A percentile compares a stretch with the other conserved stretches of the same genome.
Evolutionary conservation across 192 early-diverging fungal genomes (phyloP).

Genomic region (Rhizophagus clarus): DNA sequence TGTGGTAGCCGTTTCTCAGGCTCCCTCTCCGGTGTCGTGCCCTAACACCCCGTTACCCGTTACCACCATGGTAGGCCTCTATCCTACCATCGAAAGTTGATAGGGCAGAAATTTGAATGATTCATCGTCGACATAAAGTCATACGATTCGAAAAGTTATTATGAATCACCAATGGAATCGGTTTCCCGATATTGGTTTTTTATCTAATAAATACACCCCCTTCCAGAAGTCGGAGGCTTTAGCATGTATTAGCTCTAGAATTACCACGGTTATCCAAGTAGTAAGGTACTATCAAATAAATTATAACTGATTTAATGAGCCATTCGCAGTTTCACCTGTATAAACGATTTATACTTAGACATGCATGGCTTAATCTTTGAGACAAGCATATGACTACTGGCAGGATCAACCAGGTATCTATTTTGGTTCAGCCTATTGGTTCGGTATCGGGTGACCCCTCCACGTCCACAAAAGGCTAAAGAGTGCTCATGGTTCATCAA

Average conservation of each 20-base stretch:
- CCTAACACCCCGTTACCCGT: constrained; percentile 77
- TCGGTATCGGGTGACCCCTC: too few species aligned
- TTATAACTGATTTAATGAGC: constrained; percentile 88
- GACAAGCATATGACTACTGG: constrained; percentile 79
- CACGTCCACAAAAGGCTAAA: not conserved
- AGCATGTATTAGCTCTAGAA: constrained; percentile 80
- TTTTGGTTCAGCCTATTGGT: not conserved
- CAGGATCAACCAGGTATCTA: constrained; percentile 76
- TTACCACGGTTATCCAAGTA: constrained; percentile 83
- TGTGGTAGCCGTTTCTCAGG: constrained; percentile 65
- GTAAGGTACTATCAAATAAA: constrained; percentile 80
- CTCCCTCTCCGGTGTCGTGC: constrained; percentile 53
- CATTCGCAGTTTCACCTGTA: constrained; percentile 73
- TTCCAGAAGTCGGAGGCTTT: constrained; percentile 65
- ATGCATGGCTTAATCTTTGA: constrained; percentile 81
- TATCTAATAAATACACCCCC: constrained; percentile 78
- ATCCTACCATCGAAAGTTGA: constrained; percentile 83
- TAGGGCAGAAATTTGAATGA: constrained; percentile 89
- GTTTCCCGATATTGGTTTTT: constrained; percentile 54
- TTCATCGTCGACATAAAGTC: constrained; percentile 72
- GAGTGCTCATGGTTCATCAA: not conserved
- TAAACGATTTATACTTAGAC: constrained; percentile 62
- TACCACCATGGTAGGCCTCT: constrained; percentile 75
- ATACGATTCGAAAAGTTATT: constrained; percentile 77
- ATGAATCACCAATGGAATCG: constrained; percentile 64